phyloP scores from a whole-genome alignment of 2,329 filamentous ascomycete genomes.

The Dothistroma pini region DNA sequence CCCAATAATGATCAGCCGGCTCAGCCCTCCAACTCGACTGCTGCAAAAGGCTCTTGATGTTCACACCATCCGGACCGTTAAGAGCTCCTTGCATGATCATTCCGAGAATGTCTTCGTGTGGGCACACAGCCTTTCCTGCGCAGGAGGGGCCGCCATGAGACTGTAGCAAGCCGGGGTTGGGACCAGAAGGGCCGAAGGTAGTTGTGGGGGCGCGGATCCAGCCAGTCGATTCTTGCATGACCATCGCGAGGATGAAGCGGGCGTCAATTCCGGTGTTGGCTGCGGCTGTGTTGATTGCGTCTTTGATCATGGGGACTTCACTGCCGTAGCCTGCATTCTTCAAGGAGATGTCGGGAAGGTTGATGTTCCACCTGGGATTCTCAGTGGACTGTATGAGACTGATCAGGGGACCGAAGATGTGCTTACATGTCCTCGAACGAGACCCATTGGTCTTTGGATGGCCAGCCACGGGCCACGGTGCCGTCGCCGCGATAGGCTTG shows the following conservation, averaged over 20 bases:
- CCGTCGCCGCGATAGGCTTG: slow-evolving; percentile 17
- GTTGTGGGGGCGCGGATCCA: slow-evolving; percentile 44
- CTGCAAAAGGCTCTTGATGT: slow-evolving; percentile 39
- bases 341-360: slow-evolving; percentile 32
- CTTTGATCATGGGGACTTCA: slow-evolving; percentile 39
- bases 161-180: slow-evolving; percentile 49
- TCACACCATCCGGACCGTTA: slow-evolving; percentile 40
- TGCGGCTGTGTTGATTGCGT: slow-evolving; percentile 35
- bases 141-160: slow-evolving; percentile 33
- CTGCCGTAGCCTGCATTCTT: slow-evolving; percentile 35
- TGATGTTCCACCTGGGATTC: slow-evolving; percentile 23
- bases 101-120: slow-evolving; percentile 35
- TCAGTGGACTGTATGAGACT: neutral
- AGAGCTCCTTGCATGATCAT: slow-evolving; percentile 44
- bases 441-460: slow-evolving; percentile 15
- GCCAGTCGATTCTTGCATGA: slow-evolving; percentile 44
- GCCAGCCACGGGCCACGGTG: slow-evolving; percentile 18
- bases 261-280: slow-evolving; percentile 35
- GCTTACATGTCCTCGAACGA: slow-evolving; percentile 19
- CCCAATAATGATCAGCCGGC: slow-evolving; percentile 43
- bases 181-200: slow-evolving; percentile 27
- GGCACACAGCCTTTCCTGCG: slow-evolving; percentile 38
- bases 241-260: slow-evolving; percentile 42
- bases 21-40: slow-evolving; percentile 26
- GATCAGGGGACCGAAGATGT: neutral